phyloP scores from a whole-genome alignment of 2,329 filamentous ascomycete species.

The Colletotrichum phormii region DNA sequence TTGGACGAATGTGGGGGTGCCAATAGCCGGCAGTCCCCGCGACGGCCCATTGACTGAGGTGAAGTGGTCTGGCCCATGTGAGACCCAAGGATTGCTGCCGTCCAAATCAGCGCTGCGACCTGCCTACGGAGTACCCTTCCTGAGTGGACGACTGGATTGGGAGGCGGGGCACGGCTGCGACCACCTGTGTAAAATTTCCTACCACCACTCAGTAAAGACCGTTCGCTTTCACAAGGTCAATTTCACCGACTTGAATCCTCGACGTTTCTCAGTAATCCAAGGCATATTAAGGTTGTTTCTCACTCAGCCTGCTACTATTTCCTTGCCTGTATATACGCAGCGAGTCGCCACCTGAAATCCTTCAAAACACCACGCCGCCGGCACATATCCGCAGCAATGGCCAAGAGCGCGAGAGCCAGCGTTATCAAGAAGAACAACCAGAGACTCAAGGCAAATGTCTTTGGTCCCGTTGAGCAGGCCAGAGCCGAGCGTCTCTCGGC shows the following conservation, averaged over 20 bases:
- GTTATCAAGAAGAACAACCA: slow-evolving; percentile 85
- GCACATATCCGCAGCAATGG: slow-evolving; percentile 70
- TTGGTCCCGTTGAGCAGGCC: slow-evolving; percentile 83
- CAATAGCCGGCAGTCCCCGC: slow-evolving; percentile 25
- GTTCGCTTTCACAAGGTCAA: slow-evolving; percentile 8
- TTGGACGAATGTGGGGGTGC: slow-evolving; percentile 15
- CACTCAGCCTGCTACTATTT: neutral
- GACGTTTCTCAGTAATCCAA: neutral
- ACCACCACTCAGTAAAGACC: neutral
- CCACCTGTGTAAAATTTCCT: slow-evolving; percentile 30
- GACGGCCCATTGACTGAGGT: slow-evolving; percentile 1
- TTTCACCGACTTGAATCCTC: neutral
- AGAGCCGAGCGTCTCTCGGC: slow-evolving; percentile 86
- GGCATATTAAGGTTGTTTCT: neutral
- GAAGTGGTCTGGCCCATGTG: slow-evolving; percentile 14
- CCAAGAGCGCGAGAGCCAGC: slow-evolving; percentile 86
- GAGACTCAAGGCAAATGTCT: slow-evolving; percentile 83
- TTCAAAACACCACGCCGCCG: slow-evolving; percentile 15
- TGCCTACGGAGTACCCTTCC: neutral
- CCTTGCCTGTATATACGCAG: neutral
- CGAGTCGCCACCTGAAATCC: neutral
- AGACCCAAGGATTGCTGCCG: slow-evolving; percentile 19
- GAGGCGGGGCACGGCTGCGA: slow-evolving; percentile 22
- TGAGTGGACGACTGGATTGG: neutral
- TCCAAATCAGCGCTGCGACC: neutral